Evolutionary conservation across 805 yeast genomes (phyloP).

Genomic region (Starmerella etchellsii): DNA sequence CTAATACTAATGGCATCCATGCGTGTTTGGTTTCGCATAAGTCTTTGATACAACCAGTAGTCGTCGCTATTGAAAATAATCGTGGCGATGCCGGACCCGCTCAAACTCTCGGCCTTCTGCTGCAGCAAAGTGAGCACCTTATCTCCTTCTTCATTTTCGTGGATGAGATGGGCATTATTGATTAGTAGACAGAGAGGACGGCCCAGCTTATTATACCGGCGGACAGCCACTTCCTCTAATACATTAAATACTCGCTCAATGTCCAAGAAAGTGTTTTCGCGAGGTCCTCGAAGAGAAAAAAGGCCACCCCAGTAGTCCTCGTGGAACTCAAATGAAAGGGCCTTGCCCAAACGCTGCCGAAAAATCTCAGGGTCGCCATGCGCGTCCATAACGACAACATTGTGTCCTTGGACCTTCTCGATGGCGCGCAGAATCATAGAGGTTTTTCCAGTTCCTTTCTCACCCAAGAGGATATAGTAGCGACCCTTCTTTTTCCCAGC

Average conservation of each 20-base stretch:
- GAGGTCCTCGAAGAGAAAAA: conserved; percentile 69
- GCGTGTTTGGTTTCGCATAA: conserved; percentile 59
- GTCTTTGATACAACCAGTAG: conserved; percentile 73
- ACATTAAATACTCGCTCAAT: conserved; percentile 72
- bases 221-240: conserved; percentile 57
- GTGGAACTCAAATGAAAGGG: conserved; percentile 56
- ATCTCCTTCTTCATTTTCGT: conserved; percentile 61
- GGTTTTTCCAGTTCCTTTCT: conserved; percentile 78
- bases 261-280: conserved; percentile 69
- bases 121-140: conserved; percentile 62
- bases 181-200: conserved; percentile 57
- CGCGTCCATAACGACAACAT: conserved; percentile 64
- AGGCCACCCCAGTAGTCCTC: conserved; percentile 77
- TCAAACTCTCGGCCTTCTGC: conserved; percentile 67
- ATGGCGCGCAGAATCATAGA: conserved; percentile 62
- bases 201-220: conserved; percentile 27
- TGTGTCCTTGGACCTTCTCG: conserved; percentile 46
- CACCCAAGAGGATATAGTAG: conserved; percentile 63
- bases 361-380: conserved; percentile 78
- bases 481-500: conserved; percentile 53
- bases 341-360: conserved; percentile 61
- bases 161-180: conserved; percentile 61
- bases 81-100: conserved; percentile 60
- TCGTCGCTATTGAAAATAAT: conserved; percentile 71
- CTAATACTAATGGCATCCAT: conserved; percentile 58